Percentiles rank a stretch among this genome's conserved stretches.
Conservation (phyloP, 2,329 filamentous ascomycete genomes). For the Hypoxylon sp. region DNA sequence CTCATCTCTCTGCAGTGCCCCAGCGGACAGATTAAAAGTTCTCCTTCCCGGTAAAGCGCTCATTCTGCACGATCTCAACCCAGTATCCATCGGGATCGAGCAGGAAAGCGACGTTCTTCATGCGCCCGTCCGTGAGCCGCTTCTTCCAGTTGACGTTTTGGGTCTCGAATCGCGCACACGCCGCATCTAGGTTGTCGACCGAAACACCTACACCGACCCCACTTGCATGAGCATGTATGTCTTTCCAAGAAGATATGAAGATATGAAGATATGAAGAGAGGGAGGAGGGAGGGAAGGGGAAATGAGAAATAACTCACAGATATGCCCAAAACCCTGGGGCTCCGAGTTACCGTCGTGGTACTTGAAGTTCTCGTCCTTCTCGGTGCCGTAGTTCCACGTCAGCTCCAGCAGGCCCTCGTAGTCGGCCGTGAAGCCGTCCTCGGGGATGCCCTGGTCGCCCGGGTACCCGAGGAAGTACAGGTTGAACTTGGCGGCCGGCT, state of each 20-base stretch:
- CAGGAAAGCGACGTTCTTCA: conserved; percentile 95
- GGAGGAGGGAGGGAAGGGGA: background rate
- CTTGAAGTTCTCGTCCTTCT: conserved; percentile 85
- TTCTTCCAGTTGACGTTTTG: conserved; percentile 93
- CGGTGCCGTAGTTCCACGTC: conserved; percentile 87
- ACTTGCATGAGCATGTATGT: conserved; percentile 17
- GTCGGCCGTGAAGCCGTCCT: conserved; percentile 71
- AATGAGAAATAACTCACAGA: conserved; percentile 71
- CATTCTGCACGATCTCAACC: conserved; percentile 81
- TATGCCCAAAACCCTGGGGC: conserved; percentile 94
- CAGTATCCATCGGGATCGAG: conserved; percentile 78
- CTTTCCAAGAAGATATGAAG: background rate
- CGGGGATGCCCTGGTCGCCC: conserved; percentile 66
- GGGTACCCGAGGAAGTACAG: conserved; percentile 93
- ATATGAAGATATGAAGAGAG: background rate
- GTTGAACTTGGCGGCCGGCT: conserved; percentile 81
- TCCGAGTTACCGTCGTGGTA: conserved; percentile 95
- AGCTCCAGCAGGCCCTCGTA: conserved; percentile 90
- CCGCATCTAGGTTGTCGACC: conserved; percentile 90
- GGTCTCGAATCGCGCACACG: conserved; percentile 88
- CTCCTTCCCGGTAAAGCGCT: conserved; percentile 70
- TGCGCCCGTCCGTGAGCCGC: conserved; percentile 88
- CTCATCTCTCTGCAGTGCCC: background rate
- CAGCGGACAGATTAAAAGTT: conserved; percentile 59
- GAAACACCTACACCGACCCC: conserved; percentile 71